Base-by-base conservation (phyloP, 1,284 basidiomycete genomes). In the Sphaerobolus stellatus region DNA sequence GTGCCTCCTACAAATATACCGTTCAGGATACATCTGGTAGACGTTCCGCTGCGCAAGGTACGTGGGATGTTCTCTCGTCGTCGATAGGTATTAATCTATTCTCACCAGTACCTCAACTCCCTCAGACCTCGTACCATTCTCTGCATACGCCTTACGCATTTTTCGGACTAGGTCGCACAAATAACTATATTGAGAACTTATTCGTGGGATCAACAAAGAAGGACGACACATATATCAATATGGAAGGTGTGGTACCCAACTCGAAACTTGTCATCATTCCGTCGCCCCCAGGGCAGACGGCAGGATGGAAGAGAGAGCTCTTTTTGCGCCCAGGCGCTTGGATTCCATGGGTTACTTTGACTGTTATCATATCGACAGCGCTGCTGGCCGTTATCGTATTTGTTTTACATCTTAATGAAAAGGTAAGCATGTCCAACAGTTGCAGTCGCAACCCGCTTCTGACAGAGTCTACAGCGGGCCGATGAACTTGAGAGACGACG, bases 181-280 rank as follows among this genome's bases (percentile, higher is more conserved):
- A 99, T 74, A 99, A 99, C 71, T 99, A 99, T 72, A 93, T 99
- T 65, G 97, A 99, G 77, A 95, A 94, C 67, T 79, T 97, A 4
- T 94, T 94, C 66, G 89, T 96, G 8, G 94, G 94, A 13, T 88
- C 91, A 2, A 95, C 93, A 3, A 80, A 91, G 28, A 72, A 78
- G 4, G 63, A 71, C 34, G 68, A 84, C 44, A 90, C 97, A 65
- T 90, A 77, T 61, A 91, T 96, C 67, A 87, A 89, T 62, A 87
- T 99, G 77, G 97, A 99, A 67, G 94, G 95, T 27, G 87, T 99
- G 16, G 94, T 99, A 43, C 97, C 97, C 1, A 99, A 99, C 70
- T 96, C 93, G 4, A 94, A 96, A 64, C 83, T 99, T 7, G 88
- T 99, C n/a, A 92, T 99, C 62, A 84, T 90, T 41, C 95, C 95